Base-by-base conservation (phyloP, 345 rosid species). In the Durio zibethinus region DNA sequence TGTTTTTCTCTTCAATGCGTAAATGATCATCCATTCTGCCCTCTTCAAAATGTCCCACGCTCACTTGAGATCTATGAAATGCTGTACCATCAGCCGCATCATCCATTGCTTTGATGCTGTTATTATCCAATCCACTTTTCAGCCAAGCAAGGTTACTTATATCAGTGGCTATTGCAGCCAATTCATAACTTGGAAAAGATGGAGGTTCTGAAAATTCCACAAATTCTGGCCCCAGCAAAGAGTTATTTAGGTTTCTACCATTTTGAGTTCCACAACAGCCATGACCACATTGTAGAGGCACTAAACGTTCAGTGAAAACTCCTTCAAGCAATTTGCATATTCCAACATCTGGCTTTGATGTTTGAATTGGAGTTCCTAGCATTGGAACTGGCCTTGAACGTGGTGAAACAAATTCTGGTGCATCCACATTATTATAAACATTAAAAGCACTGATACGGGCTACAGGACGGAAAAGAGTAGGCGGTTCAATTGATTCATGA, bases 61-160 rank as follows among this genome's bases (percentile, higher is more conserved):
- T 84, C 62, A 62, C 76, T 52, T 75, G 80, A 53, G 87, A 78
- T 45, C 63, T 84, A 68, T 83, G 82, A 64, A 84, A 79, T 52
- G 76, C 69, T 67, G 83, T 76, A 64, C 86, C 78, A 70, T 66
- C 82, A 72, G 80, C 79, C n/a, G 86, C 78, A 74, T 85, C 87
- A 69, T 84, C 90, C 89, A 84, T 86, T 27, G 63, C 80, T 78
- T 74, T 74, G 29, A 83, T 82, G 76, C 80, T 88, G 47, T 85
- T 86, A 81, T 84, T 89, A 73, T 90, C 91, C 84, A 94, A 81
- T 45, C 97, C 97, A 66, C 97, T 92, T 78, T 87, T 90, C 56
- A 92, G 81, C 98, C 97, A 94, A 68, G 96, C 98, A 21, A 87
- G 83, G 76, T 89, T 92, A 79, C 97, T 91, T 76, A 92, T 92